Evolutionary conservation across 352 stramenopile genomes (phyloP).

Genomic region (Peronospora farinosa): DNA sequence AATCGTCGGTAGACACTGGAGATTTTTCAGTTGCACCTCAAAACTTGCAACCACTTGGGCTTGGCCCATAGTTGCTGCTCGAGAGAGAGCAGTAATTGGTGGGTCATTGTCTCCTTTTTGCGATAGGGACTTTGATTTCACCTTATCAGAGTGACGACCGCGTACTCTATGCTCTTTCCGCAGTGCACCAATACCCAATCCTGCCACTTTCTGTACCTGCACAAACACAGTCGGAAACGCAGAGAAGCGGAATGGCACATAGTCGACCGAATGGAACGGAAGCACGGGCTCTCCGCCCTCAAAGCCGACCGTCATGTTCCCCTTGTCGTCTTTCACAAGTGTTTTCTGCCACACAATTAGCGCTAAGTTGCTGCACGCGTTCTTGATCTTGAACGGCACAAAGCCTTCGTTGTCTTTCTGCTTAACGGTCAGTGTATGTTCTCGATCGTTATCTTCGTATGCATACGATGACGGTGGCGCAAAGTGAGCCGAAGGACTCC

Average conservation of each 20-base stretch:
- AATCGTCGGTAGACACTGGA: slow-evolving; percentile 72
- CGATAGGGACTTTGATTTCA: slow-evolving; percentile 5
- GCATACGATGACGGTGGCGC: slow-evolving; percentile 25
- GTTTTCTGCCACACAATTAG: slow-evolving; percentile 81
- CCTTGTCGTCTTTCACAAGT: slow-evolving; percentile 43
- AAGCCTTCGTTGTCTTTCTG: slow-evolving; percentile 52
- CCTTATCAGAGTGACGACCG: slow-evolving; percentile 6
- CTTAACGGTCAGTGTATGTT: slow-evolving; percentile 27
- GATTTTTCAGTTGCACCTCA: slow-evolving; percentile 74
- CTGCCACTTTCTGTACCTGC: slow-evolving; percentile 63
- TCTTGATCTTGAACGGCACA: slow-evolving; percentile 75
- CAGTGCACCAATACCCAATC: slow-evolving; percentile 30
- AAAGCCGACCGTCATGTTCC: slow-evolving; percentile 39
- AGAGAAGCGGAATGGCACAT: slow-evolving; percentile 68
- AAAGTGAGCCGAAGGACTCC: slow-evolving; percentile 23
- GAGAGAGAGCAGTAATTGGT: slow-evolving; percentile 20
- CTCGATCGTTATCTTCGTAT: slow-evolving; percentile 24
- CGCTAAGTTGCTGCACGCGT: slow-evolving; percentile 72
- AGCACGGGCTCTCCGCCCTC: slow-evolving; percentile 64
- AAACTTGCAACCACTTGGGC: slow-evolving; percentile 58
- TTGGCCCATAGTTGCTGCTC: slow-evolving; percentile 21
- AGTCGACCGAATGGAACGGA: slow-evolving; percentile 76
- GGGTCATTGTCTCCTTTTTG: slow-evolving; percentile 3
- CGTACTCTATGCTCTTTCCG: slow-evolving; percentile 25
- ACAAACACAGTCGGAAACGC: slow-evolving; percentile 60